phyloP scores from a whole-genome alignment of 148 eudicot species.

The Amaranthus cruentus region DNA sequence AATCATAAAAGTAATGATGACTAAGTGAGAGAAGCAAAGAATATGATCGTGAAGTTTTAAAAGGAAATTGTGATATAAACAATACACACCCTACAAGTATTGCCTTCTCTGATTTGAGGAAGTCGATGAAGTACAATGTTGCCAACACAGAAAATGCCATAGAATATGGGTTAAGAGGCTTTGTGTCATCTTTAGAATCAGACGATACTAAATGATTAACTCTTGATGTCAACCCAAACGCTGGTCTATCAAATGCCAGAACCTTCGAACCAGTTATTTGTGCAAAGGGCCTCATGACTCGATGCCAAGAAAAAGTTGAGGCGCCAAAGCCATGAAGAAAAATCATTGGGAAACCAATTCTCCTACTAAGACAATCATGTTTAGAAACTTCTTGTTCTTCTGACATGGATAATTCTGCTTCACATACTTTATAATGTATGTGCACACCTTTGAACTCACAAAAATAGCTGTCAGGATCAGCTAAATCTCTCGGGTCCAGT shows the following conservation, averaged over 20 bases:
- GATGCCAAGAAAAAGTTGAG: conserved; percentile 82
- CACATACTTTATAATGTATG: conserved; percentile 75
- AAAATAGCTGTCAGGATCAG: conserved; percentile 87
- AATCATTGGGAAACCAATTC: conserved; percentile 53
- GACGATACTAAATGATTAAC: conserved; percentile 32
- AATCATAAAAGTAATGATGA: neutral
- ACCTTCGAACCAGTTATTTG: conserved; percentile 52
- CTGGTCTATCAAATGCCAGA: conserved; percentile 95
- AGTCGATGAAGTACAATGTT: conserved; percentile 66
- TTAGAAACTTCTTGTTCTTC: conserved; percentile 31
- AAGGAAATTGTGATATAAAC: neutral
- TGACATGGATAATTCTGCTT: conserved; percentile 34
- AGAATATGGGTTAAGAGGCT: conserved; percentile 77
- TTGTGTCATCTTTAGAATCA: conserved; percentile 30
- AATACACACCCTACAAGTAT: conserved; percentile 77
- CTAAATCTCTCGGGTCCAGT: conserved; percentile 58
- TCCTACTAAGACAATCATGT: conserved; percentile 17
- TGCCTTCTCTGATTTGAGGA: conserved; percentile 63
- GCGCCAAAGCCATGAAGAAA: conserved; percentile 94
- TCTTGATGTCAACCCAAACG: conserved; percentile 90
- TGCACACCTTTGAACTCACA: conserved; percentile 80
- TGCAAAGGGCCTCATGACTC: conserved; percentile 75
- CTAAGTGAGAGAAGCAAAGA: neutral
- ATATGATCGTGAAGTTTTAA: neutral
- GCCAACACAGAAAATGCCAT: conserved; percentile 75